Evolutionary conservation across 495 filamentous ascomycete species (phyloP).

Genomic region (Penicillium egyptiacum): DNA sequence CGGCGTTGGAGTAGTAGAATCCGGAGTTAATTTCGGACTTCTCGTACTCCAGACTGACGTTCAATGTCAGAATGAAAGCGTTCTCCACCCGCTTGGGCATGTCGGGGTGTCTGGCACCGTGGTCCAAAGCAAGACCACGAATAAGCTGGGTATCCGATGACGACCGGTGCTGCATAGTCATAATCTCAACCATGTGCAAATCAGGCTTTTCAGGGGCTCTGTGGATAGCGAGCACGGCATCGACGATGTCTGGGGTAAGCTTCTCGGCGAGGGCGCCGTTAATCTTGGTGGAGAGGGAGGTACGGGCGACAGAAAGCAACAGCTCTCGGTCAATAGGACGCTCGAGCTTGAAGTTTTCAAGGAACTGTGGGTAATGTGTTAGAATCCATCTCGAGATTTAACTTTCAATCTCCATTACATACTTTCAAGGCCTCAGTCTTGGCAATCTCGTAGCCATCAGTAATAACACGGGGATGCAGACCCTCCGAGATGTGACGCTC

Average conservation of each 20-base stretch:
- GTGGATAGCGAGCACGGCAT: conserved; percentile 94
- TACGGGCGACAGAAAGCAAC: conserved; percentile 87
- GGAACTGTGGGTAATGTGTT: conserved; percentile 61
- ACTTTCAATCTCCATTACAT: not conserved
- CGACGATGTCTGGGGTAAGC: conserved; percentile 90
- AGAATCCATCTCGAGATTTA: conserved; percentile 10
- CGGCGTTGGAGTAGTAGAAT: conserved; percentile 97
- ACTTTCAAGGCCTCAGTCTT: conserved; percentile 91
- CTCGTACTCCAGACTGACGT: conserved; percentile 97
- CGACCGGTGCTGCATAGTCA: conserved; percentile 99
- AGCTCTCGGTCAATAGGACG: conserved; percentile 90
- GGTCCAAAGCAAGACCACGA: conserved; percentile 86
- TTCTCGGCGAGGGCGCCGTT: conserved; percentile 84
- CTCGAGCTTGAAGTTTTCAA: conserved; percentile 88
- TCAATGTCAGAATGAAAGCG: conserved; percentile 90
- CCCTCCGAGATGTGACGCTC: conserved; percentile 92
- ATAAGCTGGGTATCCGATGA: conserved; percentile 96
- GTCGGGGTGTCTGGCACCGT: conserved; percentile 94
- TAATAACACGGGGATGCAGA: conserved; percentile 93
- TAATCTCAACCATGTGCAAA: conserved; percentile 98
- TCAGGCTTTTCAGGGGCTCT: conserved; percentile 87
- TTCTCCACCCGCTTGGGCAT: conserved; percentile 98
- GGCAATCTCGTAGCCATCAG: conserved; percentile 95
- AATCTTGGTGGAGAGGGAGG: conserved; percentile 92
- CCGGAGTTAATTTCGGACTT: conserved; percentile 99